phyloP scores from a whole-genome alignment of 805 yeast species.

The Trichomonascus vanleenenianus region DNA sequence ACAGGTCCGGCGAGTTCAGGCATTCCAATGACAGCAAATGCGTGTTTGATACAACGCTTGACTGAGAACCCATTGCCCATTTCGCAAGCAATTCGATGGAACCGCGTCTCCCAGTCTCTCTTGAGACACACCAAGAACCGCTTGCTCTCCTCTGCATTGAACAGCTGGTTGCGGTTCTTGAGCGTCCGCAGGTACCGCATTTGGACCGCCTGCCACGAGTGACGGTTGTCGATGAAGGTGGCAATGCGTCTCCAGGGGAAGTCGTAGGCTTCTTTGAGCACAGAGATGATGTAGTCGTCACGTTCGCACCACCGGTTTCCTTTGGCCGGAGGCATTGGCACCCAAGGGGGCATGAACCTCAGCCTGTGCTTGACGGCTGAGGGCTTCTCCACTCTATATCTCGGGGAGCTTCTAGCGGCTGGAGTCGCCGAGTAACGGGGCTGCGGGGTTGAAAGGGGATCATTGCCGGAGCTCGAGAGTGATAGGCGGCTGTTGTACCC shows the following conservation, averaged over 20 bases:
- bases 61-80: constrained; percentile 19
- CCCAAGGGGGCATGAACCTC: too few species aligned
- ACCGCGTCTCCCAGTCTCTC: constrained; percentile 36
- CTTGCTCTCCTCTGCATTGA: constrained; percentile 31
- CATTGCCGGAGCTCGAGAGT: too few species aligned
- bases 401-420: too few species aligned
- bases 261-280: constrained; percentile 29
- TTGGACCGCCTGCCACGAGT: constrained; percentile 41
- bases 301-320: constrained; percentile 11
- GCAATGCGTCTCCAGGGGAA: constrained; percentile 36
- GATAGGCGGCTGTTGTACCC: too few species aligned
- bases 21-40: neutral
- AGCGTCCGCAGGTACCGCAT: constrained; percentile 39
- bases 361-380: too few species aligned
- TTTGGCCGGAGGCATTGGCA: neutral
- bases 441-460: too few species aligned
- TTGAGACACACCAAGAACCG: constrained; percentile 27
- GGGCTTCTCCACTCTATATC: too few species aligned
- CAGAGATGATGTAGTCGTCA: constrained; percentile 14
- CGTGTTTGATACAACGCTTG: neutral
- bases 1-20: neutral
- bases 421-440: too few species aligned
- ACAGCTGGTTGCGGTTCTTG: constrained; percentile 29
- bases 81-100: constrained; percentile 29
- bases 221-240: constrained; percentile 15